Evolutionary conservation across 2,329 filamentous ascomycete species (phyloP), one percentile per base, ranked within the genome.

Genomic region (Nemania sp.): DNA sequence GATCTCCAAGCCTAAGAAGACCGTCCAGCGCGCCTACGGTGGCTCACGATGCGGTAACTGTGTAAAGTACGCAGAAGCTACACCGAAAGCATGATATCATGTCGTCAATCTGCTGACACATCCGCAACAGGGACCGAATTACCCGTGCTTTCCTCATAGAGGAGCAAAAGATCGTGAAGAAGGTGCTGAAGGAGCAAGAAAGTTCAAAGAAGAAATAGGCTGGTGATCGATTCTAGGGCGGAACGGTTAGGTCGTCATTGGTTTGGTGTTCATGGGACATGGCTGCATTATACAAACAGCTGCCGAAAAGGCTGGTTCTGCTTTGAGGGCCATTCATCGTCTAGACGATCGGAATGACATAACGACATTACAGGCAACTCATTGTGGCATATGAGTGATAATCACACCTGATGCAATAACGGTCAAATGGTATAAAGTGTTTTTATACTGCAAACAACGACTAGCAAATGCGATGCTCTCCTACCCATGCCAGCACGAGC

Each of bases 151-250:
- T 99, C 88, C 82, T 99, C 77, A 97, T 99, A 67, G 95, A 99
- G 84, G 94, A 99, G 87, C 94, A 99, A 86, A 99, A 99, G 90
- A 97, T 99, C 72, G 94, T 99, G 80, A 99, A 99, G 91, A 99
- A 99, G 90, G 94, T 99, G 72, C 86, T 97, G 77, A 97, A 97
- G 89, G 93, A 97, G 85, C 90, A 96, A 82, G 89, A 90, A 83
- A 75, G 79, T 72, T 76, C 80, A 70, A 86, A 82, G 78, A 85
- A 84, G 81, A 85, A 85, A 80, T 85, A 89, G 84, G 81, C 64
- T 57, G 51, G 61, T 65, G 62, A 63, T 60, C 57, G 56, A 65
- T 60, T 61, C 62, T 46, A 61, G 63, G 59, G 63, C 66, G 67
- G 63, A 65, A 64, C 60, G 67, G 61, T 68, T 67, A 61, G 62